Percentiles rank a stretch among this genome's conserved stretches.
Evolutionary conservation across 2,329 filamentous ascomycete genomes (phyloP).

Genomic region (Sporothrix luriei): DNA sequence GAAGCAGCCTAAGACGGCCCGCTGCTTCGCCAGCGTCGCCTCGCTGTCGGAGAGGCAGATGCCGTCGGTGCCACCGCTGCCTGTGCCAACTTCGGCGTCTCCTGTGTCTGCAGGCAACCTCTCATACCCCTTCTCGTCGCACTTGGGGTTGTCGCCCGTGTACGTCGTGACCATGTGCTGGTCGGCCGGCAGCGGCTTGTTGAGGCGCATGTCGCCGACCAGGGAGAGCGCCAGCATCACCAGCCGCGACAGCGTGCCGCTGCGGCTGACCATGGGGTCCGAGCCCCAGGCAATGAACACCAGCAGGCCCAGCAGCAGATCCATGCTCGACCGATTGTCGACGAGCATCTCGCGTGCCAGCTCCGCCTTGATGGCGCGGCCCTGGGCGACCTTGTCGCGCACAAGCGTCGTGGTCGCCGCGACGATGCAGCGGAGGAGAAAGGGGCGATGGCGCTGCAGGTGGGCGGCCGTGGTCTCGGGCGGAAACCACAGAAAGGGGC

Average conservation of each 20-base stretch:
- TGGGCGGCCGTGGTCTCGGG: slow-evolving; percentile 44
- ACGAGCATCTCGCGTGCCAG: slow-evolving; percentile 53
- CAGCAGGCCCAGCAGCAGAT: slow-evolving; percentile 49
- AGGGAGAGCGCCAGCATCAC: slow-evolving; percentile 48
- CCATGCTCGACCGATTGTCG: slow-evolving; percentile 35
- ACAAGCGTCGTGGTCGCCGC: slow-evolving; percentile 50
- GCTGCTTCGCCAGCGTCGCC: slow-evolving; percentile 52
- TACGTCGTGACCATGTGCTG: slow-evolving; percentile 26
- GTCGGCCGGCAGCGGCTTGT: slow-evolving; percentile 36
- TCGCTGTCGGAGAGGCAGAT: slow-evolving; percentile 32
- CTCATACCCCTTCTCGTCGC: not conserved
- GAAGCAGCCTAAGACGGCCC: slow-evolving; percentile 53
- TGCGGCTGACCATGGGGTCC: slow-evolving; percentile 35
- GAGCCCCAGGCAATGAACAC: slow-evolving; percentile 48
- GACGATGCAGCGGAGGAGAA: slow-evolving; percentile 57
- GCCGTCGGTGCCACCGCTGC: no score
- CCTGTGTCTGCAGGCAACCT: not conserved
- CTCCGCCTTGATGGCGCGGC: slow-evolving; percentile 48
- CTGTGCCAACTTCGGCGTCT: not conserved
- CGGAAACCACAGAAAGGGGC: slow-evolving; percentile 44
- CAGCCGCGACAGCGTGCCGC: slow-evolving; percentile 36
- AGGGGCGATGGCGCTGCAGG: slow-evolving; percentile 49
- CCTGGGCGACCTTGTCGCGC: slow-evolving; percentile 46
- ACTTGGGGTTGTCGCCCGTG: not conserved
- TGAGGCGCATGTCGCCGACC: slow-evolving; percentile 51